Evolutionary conservation across 768 basidiomycete genomes (phyloP).

Genomic region (Lactifluus echinatus): DNA sequence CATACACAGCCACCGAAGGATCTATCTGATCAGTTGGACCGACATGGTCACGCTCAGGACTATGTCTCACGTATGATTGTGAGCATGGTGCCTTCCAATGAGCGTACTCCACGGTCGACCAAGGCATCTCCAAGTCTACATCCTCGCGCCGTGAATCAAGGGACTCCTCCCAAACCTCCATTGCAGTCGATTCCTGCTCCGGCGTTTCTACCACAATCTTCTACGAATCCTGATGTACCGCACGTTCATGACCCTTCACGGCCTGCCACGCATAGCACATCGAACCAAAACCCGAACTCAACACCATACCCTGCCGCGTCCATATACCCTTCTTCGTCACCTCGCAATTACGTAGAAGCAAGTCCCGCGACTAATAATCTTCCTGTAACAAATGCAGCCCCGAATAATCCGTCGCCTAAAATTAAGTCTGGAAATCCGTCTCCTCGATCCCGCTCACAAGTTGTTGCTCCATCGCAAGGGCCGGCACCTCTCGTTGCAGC

Average conservation of each 20-base stretch:
- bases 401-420: slow-evolving; percentile 18
- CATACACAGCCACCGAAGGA: background rate
- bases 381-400: slow-evolving; percentile 10
- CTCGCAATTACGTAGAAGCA: slow-evolving; percentile 17
- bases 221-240: background rate
- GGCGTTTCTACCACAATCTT: background rate
- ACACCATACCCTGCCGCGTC: slow-evolving; percentile 17
- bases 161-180: slow-evolving; percentile 16
- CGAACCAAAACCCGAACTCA: slow-evolving; percentile 8
- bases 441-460: slow-evolving; percentile 18
- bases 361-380: slow-evolving; percentile 2
- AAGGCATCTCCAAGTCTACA: slow-evolving; percentile 19
- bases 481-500: slow-evolving; percentile 3
- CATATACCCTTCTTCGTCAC: slow-evolving; percentile 17
- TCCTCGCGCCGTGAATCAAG: slow-evolving; percentile 14
- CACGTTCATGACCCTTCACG: slow-evolving; percentile 18
- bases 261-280: slow-evolving; percentile 1
- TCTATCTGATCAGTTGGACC: slow-evolving; percentile 6
- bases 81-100: slow-evolving; percentile 10
- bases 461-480: slow-evolving; percentile 6
- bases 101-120: slow-evolving; percentile 17
- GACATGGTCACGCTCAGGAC: slow-evolving; percentile 10
- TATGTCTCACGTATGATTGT: background rate
- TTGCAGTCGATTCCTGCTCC: background rate
- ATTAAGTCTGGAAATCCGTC: slow-evolving; percentile 14